Conservation (phyloP, 202 grass and related monocot species). For the Sporobolus alterniflorus region DNA sequence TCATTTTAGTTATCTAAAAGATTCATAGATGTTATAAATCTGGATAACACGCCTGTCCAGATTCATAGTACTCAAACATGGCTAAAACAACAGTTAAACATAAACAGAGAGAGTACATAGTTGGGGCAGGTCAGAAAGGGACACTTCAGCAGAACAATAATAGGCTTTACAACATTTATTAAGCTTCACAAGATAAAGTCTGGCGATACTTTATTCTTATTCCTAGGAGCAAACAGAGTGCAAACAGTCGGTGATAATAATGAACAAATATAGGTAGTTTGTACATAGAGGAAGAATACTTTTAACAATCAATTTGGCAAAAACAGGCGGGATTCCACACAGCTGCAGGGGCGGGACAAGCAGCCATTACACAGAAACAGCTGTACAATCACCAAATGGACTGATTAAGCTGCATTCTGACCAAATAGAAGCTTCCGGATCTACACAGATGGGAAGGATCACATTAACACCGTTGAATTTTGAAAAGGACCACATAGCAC, state of each 20-base stretch:
- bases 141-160: neutral
- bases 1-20: too few relatives aligned
- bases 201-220: constrained; percentile 49
- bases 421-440: constrained; percentile 71
- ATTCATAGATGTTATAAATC: too few relatives aligned
- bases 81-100: too few relatives aligned
- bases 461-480: neutral
- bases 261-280: constrained; percentile 69
- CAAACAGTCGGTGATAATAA: constrained; percentile 48
- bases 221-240: constrained; percentile 50
- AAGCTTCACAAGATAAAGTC: neutral
- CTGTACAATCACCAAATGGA: constrained; percentile 21
- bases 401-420: constrained; percentile 44
- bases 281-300: constrained; percentile 57
- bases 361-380: constrained; percentile 49
- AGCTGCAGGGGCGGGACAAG: constrained; percentile 23
- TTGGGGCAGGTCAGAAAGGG: neutral
- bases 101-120: too few relatives aligned
- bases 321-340: constrained; percentile 32
- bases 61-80: too few relatives aligned
- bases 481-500: neutral
- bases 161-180: constrained; percentile 16
- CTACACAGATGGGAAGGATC: constrained; percentile 28
- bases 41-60: too few relatives aligned
- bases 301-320: constrained; percentile 58